Evolutionary conservation across 257 asterid species (phyloP).

Genomic region (Solanum boliviense): DNA sequence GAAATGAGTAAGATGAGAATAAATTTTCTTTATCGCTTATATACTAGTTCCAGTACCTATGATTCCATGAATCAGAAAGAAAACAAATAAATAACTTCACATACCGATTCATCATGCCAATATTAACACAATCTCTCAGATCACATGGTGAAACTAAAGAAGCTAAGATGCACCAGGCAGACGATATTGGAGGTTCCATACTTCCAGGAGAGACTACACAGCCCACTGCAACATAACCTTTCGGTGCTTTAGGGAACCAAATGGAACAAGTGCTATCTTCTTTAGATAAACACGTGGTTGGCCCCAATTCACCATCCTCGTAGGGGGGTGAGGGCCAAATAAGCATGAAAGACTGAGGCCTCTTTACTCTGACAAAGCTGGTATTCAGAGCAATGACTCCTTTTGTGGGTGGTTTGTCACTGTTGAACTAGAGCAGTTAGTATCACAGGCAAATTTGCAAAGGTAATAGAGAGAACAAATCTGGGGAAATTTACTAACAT

Average conservation of each 20-base stretch:
- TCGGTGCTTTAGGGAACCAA: conserved; percentile 97
- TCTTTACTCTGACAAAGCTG: conserved; percentile 72
- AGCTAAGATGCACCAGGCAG: conserved; percentile 71
- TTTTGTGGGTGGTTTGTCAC: conserved; percentile 93
- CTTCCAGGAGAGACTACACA: conserved; percentile 84
- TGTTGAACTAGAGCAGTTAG: conserved; percentile 15
- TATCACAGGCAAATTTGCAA: not conserved
- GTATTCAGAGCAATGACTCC: conserved; percentile 88
- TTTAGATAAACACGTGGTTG: conserved; percentile 12
- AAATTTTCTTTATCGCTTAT: not conserved
- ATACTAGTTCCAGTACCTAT: not conserved
- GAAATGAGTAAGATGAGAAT: not conserved
- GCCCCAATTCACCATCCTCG: conserved; percentile 18
- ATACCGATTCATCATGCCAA: conserved; percentile 45
- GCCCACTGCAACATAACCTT: conserved; percentile 89
- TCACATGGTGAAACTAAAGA: conserved; percentile 85
- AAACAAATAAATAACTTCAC: conserved; percentile 8
- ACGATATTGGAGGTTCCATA: conserved; percentile 59
- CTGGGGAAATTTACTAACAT: conserved; percentile 40
- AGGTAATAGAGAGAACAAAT: conserved; percentile 2
- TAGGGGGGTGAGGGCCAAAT: conserved; percentile 55
- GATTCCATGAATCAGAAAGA: not conserved
- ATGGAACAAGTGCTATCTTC: conserved; percentile 50
- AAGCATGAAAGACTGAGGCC: conserved; percentile 70
- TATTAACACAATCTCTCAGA: conserved; percentile 70